These are phyloP conservation scores for Ustilago nuda DNA, from an alignment of 1,284 basidiomycete genomes.

Conservation along the genomic window DNA sequence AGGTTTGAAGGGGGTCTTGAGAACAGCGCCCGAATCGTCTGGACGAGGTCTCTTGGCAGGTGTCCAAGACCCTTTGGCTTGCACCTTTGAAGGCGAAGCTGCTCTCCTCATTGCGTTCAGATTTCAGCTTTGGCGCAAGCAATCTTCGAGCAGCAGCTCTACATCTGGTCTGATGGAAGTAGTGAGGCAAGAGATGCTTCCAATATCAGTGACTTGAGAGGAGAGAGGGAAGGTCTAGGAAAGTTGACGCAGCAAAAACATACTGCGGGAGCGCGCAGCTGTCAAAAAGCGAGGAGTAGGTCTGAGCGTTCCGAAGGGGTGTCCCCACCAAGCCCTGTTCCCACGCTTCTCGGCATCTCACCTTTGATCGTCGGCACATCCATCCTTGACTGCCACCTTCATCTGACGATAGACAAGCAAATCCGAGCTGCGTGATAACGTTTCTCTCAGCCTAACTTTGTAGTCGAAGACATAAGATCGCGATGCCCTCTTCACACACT, in stretches of 20 bases:
- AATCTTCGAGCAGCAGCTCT: not conserved
- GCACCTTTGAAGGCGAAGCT: constrained; percentile 32
- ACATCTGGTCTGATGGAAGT: constrained; percentile 1
- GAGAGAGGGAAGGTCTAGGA: not conserved
- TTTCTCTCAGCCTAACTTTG: not conserved
- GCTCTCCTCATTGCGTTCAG: constrained; percentile 28
- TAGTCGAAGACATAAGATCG: not conserved
- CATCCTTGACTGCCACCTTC: not conserved
- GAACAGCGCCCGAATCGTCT: constrained; percentile 14
- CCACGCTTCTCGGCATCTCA: constrained; percentile 2
- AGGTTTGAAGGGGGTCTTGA: constrained; percentile 35
- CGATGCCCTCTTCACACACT: not conserved
- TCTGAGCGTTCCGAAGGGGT: not conserved
- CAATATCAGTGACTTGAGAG: not conserved
- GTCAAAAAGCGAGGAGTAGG: constrained; percentile 1
- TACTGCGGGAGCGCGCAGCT: not conserved
- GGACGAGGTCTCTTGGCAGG: not conserved
- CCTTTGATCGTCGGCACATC: constrained; percentile 1
- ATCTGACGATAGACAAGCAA: not conserved
- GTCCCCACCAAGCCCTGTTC: not conserved
- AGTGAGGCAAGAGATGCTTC: not conserved
- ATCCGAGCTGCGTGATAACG: not conserved
- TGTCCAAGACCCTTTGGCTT: not conserved
- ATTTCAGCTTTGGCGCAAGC: not conserved
- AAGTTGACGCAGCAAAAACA: not conserved